Evolutionary conservation across 345 rosid genomes (phyloP), one percentile per base, ranked within the genome.

Genomic region (Aethionema arabicum): DNA sequence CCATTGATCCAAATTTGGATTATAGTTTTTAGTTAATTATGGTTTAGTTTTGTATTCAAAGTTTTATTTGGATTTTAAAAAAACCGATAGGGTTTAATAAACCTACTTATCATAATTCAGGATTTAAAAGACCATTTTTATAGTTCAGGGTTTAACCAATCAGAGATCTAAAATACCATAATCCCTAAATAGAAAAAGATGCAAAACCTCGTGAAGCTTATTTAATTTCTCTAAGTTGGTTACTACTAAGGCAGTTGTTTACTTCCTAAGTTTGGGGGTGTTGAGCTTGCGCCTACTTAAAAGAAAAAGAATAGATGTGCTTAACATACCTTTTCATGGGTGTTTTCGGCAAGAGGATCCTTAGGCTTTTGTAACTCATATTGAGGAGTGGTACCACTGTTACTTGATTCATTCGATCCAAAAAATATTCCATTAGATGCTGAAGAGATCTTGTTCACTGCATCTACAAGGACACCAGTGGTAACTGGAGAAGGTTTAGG

Each of bases 321-420:
- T 51, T 3, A 48, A 65, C 40, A 21, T 85, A 85, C 95, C 91
- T 71, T 37, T 38, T 76, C 68, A 14, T 61, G 43, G 14, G 40
- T 46, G 64, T 52, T 70, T 47, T 56, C 45, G 57, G 66, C 41
- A 47, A 42, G 76, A 36, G 74, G 78, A 73, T 72, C 67, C 49
- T 32, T 64, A 32, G 69, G 44, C 70, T 74, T 78, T 63, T 64
- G 66, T 37, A 64, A 48, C 55, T 72, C 79, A 14, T 36, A 47
- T 42, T 72, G 78, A 78, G 75, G 48, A 48, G 61, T 46, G 31
- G 74, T 54, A 39, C 63, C 39, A 63, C 63, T 61, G 41, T 69
- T 49, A 13, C 62, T 47, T 51, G 65, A 14, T 48, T 62, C 27
- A 60, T 53, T 44, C 9, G 68, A n/a, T 48, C 68, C 62, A 56